These are phyloP conservation scores for Solanum rostratum DNA, from an alignment of 257 asterid genomes.

Conservation along the genomic window DNA sequence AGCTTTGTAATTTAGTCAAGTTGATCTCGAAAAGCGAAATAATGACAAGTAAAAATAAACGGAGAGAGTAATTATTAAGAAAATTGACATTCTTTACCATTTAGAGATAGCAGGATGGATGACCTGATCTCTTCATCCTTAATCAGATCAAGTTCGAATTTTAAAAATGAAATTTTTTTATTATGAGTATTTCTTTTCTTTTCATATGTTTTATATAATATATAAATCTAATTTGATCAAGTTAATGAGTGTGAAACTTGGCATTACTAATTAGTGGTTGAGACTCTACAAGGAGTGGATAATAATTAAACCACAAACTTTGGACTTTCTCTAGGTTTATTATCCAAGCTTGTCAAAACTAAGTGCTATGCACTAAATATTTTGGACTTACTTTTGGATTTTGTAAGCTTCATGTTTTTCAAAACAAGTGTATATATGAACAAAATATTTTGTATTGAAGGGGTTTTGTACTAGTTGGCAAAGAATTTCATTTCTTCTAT, in stretches of 20 bases:
- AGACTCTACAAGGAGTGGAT: not conserved
- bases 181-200: not conserved
- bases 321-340: not conserved
- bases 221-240: not conserved
- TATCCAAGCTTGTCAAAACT: not conserved
- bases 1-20: too few relatives aligned
- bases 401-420: not conserved
- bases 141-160: not conserved
- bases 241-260: not conserved
- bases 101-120: not conserved
- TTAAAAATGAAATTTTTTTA: not conserved
- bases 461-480: not conserved
- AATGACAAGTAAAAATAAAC: too few relatives aligned
- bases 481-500: not conserved
- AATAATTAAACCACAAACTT: not conserved
- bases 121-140: not conserved
- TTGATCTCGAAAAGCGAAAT: too few relatives aligned
- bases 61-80: too few relatives aligned
- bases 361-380: not conserved
- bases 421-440: not conserved
- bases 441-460: not conserved
- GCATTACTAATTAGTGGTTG: not conserved
- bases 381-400: not conserved
- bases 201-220: rapidly evolving
- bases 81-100: not conserved